Evolutionary conservation across 2,329 filamentous ascomycete species (phyloP).

Genomic region (Paraphaeosphaeria minitans): DNA sequence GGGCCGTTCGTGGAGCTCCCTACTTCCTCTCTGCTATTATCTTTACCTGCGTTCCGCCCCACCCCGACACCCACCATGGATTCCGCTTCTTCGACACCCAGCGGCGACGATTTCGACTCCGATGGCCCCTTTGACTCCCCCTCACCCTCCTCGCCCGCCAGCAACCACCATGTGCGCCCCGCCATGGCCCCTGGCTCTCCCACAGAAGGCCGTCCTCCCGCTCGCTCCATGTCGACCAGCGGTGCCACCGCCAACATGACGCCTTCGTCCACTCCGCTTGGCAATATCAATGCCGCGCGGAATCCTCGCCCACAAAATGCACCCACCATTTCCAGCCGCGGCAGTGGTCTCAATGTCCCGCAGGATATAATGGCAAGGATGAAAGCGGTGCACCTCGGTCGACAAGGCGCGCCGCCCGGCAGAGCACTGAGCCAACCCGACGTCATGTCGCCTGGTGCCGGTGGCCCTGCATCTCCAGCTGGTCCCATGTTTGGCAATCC

Average conservation of each 20-base stretch:
- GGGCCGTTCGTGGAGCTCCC: background rate
- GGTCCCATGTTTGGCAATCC: constrained; percentile 32
- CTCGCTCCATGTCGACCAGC: constrained; percentile 66
- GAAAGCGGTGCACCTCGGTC: constrained; percentile 70
- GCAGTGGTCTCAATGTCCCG: constrained; percentile 58
- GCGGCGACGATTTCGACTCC: constrained; percentile 38
- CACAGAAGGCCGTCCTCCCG: constrained; percentile 53
- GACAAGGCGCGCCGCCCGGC: constrained; percentile 61
- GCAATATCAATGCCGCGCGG: constrained; percentile 72
- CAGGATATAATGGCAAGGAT: constrained; percentile 72
- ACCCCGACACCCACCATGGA: constrained; percentile 30
- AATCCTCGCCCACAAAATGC: constrained; percentile 54
- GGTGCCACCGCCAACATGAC: constrained; percentile 63
- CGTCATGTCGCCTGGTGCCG: constrained; percentile 30
- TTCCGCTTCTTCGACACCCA: constrained; percentile 37
- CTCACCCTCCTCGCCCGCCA: constrained; percentile 37
- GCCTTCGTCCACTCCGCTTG: constrained; percentile 81
- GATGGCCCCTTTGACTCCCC: constrained; percentile 40
- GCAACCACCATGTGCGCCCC: constrained; percentile 28
- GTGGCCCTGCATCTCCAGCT: constrained; percentile 32
- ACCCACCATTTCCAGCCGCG: constrained; percentile 51
- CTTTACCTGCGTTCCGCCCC: constrained; percentile 6
- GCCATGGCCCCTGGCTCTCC: constrained; percentile 28
- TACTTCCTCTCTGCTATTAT: constrained; percentile 15
- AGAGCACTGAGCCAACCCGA: constrained; percentile 33